These are phyloP conservation scores for Clavariopsis aquatica DNA, from an alignment of 495 filamentous ascomycete genomes.

Conservation along the genomic window DNA sequence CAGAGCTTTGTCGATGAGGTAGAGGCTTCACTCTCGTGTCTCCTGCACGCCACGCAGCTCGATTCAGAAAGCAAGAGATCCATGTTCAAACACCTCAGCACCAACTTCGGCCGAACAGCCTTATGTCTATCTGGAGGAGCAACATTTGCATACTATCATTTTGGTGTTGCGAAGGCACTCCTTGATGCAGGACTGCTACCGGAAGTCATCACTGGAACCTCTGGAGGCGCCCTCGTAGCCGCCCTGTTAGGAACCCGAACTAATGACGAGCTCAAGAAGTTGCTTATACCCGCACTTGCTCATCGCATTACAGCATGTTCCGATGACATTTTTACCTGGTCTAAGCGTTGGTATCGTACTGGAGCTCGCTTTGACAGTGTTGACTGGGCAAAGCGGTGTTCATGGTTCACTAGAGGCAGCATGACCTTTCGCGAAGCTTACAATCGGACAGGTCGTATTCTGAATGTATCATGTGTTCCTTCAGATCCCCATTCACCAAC, in stretches of 20 bases:
- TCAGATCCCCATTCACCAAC: slow-evolving; percentile 92
- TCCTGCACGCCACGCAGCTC: slow-evolving; percentile 66
- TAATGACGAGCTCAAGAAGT: slow-evolving; percentile 79
- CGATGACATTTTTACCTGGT: slow-evolving; percentile 75
- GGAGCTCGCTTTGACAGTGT: slow-evolving; percentile 91
- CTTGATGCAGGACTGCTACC: slow-evolving; percentile 84
- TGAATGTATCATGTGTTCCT: slow-evolving; percentile 96
- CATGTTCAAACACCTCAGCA: slow-evolving; percentile 84
- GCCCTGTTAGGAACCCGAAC: slow-evolving; percentile 86
- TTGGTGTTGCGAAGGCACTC: slow-evolving; percentile 87
- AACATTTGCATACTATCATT: slow-evolving; percentile 95
- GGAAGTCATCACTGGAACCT: slow-evolving; percentile 93
- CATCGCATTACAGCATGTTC: slow-evolving; percentile 81
- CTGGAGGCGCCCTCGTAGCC: slow-evolving; percentile 89
- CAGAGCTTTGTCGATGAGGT: slow-evolving; percentile 85
- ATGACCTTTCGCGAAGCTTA: slow-evolving; percentile 96
- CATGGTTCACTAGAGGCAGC: slow-evolving; percentile 86
- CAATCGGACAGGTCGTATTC: slow-evolving; percentile 85
- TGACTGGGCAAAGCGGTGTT: slow-evolving; percentile 82
- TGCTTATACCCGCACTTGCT: slow-evolving; percentile 84
- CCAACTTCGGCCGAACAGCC: slow-evolving; percentile 90
- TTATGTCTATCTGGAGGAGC: slow-evolving; percentile 94
- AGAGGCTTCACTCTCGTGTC: slow-evolving; percentile 62
- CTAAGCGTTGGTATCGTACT: slow-evolving; percentile 82
- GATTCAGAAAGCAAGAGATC: slow-evolving; percentile 71